Conservation (phyloP, 345 rosid species). For the Sapria himalayana region DNA sequence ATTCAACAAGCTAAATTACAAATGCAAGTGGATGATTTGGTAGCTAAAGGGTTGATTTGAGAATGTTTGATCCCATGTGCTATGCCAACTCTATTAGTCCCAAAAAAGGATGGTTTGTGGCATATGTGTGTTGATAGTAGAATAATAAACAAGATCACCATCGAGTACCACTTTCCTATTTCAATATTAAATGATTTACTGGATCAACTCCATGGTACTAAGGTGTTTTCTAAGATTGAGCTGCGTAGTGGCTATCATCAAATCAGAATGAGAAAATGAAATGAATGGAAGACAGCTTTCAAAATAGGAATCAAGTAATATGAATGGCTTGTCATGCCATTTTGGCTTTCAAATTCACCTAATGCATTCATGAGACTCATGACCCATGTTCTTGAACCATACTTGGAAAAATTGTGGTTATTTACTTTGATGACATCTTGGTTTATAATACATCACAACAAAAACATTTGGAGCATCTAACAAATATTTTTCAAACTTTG, state of each 20-base stretch:
- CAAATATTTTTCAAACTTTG: too few relatives aligned
- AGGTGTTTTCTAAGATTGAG: background rate
- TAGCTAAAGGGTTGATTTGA: too few relatives aligned
- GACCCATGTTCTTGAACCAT: background rate
- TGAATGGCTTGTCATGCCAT: background rate
- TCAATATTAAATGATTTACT: background rate
- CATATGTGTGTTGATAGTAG: background rate
- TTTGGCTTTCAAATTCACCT: background rate
- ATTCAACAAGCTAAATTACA: too few relatives aligned
- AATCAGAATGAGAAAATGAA: background rate
- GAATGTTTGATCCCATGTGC: too few relatives aligned
- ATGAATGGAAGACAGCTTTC: too few relatives aligned
- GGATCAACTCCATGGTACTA: background rate
- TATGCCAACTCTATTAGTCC: too few relatives aligned
- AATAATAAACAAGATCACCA: background rate
- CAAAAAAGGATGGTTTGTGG: too few relatives aligned
- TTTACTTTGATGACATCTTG: slow-evolving; percentile 1
- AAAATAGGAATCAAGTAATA: background rate
- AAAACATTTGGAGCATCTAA: too few relatives aligned
- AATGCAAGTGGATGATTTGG: too few relatives aligned
- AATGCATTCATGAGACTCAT: background rate
- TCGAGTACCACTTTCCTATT: background rate
- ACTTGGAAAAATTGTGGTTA: background rate
- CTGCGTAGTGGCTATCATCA: background rate
- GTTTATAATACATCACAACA: too few relatives aligned